A percentile compares a stretch with the other conserved stretches of the same genome.
phyloP scores from a whole-genome alignment of 2,329 filamentous ascomycete species.

The Calonectria naviculata region DNA sequence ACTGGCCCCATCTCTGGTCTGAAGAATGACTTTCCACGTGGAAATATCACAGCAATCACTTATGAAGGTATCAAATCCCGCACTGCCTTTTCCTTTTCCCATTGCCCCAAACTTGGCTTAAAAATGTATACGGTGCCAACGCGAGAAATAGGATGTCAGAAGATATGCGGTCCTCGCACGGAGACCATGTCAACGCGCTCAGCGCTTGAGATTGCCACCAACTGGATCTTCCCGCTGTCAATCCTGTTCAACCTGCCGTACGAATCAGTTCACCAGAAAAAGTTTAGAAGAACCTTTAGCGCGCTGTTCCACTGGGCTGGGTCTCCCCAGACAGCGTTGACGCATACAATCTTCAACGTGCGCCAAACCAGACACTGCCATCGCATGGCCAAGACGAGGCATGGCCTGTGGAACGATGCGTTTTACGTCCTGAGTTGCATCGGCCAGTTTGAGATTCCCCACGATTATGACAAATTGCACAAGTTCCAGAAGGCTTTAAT shows the following conservation, averaged over 20 bases:
- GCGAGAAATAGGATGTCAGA: background rate
- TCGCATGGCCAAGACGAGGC: constrained; percentile 14
- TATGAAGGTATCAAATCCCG: background rate
- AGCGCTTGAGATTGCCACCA: constrained; percentile 8
- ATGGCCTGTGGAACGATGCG: constrained; percentile 13
- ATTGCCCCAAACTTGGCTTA: too few species aligned
- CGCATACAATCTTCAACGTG: constrained; percentile 15
- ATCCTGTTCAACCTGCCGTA: constrained; percentile 12
- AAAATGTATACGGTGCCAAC: background rate
- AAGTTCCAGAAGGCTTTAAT: constrained; percentile 1
- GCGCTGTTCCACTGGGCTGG: constrained; percentile 11
- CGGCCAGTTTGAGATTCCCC: constrained; percentile 8
- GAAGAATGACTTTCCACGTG: background rate
- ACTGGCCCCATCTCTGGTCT: background rate
- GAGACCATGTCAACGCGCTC: constrained; percentile 10
- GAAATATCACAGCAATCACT: background rate
- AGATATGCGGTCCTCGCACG: background rate
- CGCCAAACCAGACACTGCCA: constrained; percentile 13
- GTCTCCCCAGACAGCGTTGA: constrained; percentile 13
- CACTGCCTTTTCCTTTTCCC: background rate
- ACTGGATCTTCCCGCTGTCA: constrained; percentile 13
- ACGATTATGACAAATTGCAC: background rate
- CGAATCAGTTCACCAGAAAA: constrained; percentile 12
- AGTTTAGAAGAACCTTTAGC: background rate
- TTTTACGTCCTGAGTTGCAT: constrained; percentile 15